These are phyloP conservation scores for Pythium aquatile DNA, from an alignment of 352 stramenopile species.

Conservation along the genomic window DNA sequence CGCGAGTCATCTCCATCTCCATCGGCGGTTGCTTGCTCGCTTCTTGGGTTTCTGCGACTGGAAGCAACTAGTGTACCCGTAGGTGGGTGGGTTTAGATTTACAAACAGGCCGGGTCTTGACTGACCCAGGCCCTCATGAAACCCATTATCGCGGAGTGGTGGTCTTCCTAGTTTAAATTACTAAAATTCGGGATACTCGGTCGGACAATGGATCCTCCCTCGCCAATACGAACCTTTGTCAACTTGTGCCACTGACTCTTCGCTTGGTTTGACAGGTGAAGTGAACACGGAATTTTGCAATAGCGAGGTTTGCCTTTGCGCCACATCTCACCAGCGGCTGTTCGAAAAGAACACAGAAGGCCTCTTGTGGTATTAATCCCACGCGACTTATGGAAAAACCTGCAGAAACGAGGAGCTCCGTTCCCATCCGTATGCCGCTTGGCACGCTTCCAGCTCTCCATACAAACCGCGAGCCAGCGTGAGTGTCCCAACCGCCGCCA, in stretches of 20 bases:
- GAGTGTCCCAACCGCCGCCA: not conserved
- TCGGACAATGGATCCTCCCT: constrained; percentile 14
- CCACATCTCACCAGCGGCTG: constrained; percentile 8
- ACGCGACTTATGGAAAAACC: constrained; percentile 3
- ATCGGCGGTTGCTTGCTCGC: not conserved
- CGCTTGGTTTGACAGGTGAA: not conserved
- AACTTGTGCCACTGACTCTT: not conserved
- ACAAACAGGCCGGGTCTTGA: not conserved
- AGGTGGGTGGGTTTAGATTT: constrained; percentile 13
- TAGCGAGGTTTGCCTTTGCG: constrained; percentile 8
- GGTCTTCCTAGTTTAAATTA: not conserved
- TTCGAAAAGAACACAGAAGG: constrained; percentile 18
- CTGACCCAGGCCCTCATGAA: not conserved
- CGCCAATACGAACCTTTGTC: not conserved
- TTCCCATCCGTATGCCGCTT: constrained; percentile 8
- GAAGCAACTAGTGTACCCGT: constrained; percentile 11
- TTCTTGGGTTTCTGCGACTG: not conserved
- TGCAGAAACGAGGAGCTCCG: constrained; percentile 1
- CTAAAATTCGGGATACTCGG: not conserved
- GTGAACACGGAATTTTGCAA: not conserved
- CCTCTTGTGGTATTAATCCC: not conserved
- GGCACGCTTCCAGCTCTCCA: not conserved
- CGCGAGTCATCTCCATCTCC: constrained; percentile 19
- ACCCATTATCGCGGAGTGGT: not conserved
- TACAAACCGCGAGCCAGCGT: not conserved